These are phyloP conservation scores for Pyricularia sp. DNA, from an alignment of 2,329 filamentous ascomycete species.

Conservation along the genomic window DNA sequence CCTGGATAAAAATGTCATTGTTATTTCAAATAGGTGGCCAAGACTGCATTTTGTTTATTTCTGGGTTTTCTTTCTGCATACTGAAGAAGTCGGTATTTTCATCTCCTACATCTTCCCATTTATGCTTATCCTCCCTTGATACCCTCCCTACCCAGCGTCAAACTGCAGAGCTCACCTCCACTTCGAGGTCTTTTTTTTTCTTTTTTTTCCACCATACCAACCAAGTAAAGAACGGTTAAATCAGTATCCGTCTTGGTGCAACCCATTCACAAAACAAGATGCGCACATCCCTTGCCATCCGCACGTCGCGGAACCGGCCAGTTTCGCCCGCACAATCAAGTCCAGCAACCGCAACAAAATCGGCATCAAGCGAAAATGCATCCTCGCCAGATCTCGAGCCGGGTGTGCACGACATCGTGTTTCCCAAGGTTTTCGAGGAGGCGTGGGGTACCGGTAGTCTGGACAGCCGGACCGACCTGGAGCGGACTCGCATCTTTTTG, in stretches of 20 bases:
- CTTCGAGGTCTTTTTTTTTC: too few relatives aligned
- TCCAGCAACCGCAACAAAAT: background rate
- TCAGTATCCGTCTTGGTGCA: too few relatives aligned
- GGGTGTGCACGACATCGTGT: slow-evolving; percentile 15
- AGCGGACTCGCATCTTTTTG: slow-evolving; percentile 21
- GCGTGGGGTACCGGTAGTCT: slow-evolving; percentile 18
- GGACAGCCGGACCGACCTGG: slow-evolving; percentile 16
- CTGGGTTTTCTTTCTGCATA: background rate
- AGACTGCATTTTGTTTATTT: background rate
- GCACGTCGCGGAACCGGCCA: background rate
- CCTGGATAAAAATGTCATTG: background rate
- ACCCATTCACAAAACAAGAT: background rate
- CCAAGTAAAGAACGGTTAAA: too few relatives aligned
- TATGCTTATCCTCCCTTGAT: too few relatives aligned
- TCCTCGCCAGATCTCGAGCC: background rate
- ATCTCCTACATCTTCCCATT: too few relatives aligned
- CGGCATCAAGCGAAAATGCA: background rate
- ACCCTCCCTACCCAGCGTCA: too few relatives aligned
- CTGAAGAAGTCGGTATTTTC: background rate
- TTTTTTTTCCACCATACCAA: too few relatives aligned
- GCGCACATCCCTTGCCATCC: background rate
- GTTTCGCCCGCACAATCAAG: background rate
- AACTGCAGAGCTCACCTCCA: too few relatives aligned
- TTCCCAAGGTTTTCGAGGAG: slow-evolving; percentile 22
- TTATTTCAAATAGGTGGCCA: background rate